A percentile compares a stretch with the other conserved stretches of the same genome.
These are phyloP conservation scores for Pholiota conissans DNA, from an alignment of 768 basidiomycete genomes.

Conservation along the genomic window DNA sequence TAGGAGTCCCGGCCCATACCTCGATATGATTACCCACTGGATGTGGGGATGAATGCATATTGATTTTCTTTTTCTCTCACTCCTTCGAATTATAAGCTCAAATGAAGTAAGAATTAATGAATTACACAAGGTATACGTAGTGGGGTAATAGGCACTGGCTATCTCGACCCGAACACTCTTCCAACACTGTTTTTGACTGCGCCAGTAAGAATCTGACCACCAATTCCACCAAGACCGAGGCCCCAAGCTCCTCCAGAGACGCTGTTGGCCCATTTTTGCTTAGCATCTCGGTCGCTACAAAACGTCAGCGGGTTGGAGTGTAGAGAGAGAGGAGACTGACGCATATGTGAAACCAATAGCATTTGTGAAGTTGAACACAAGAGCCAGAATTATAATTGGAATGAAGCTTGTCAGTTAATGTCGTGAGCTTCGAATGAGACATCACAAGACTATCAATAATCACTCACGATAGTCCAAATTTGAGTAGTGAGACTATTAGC, in stretches of 20 bases:
- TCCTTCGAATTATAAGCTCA: background rate
- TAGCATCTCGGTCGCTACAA: conserved; percentile 85
- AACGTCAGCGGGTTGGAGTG: conserved; percentile 9
- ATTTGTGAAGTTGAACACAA: conserved; percentile 96
- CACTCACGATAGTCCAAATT: conserved; percentile 84
- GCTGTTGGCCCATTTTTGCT: conserved; percentile 84
- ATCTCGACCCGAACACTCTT: conserved; percentile 60
- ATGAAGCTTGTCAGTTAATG: conserved; percentile 63
- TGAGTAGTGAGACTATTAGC: conserved; percentile 85
- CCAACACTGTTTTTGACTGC: conserved; percentile 83
- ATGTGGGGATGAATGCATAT: conserved; percentile 7
- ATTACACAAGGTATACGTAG: background rate
- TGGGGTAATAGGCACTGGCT: background rate
- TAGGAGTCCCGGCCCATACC: conserved; percentile 2
- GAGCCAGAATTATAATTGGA: conserved; percentile 90
- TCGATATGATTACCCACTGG: conserved; percentile 7
- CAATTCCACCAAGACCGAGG: conserved; percentile 76
- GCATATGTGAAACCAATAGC: conserved; percentile 97
- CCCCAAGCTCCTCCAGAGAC: conserved; percentile 71
- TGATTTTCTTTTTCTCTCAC: background rate
- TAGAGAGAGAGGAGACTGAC: conserved; percentile 42
- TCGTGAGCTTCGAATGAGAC: conserved; percentile 9
- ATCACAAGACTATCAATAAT: background rate
- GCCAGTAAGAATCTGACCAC: conserved; percentile 81
- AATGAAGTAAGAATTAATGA: background rate